These are phyloP conservation scores for Apiotrichum veenhuisii DNA, from an alignment of 1,284 basidiomycete genomes.

Conservation along the genomic window DNA sequence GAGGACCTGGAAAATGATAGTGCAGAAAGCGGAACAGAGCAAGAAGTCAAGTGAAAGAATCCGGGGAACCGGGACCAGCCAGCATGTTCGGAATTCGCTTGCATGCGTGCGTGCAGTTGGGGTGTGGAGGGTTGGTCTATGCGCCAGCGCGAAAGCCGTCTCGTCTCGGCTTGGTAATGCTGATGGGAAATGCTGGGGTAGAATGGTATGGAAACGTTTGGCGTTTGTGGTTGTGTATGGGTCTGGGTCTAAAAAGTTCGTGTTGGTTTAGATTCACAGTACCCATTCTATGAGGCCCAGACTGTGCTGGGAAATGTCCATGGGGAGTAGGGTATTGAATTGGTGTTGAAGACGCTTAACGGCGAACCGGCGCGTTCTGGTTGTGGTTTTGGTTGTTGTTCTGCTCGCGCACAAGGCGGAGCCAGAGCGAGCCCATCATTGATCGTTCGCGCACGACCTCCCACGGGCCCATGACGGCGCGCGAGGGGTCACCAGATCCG, in stretches of 20 bases:
- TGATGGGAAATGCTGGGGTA: not conserved
- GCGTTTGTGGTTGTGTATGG: not conserved
- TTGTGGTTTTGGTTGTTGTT: not conserved
- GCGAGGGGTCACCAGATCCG: conserved; percentile 23
- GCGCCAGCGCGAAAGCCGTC: not conserved
- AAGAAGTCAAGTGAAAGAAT: too few relatives aligned
- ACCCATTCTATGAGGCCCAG: not conserved
- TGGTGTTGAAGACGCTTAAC: too few relatives aligned
- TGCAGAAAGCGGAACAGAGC: too few relatives aligned
- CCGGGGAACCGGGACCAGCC: too few relatives aligned
- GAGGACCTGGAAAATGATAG: too few relatives aligned
- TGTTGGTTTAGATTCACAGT: not conserved
- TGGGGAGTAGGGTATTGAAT: too few relatives aligned
- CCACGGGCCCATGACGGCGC: conserved; percentile 38
- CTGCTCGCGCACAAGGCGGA: conserved; percentile 34
- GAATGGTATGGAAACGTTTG: too few relatives aligned
- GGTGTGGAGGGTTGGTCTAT: not conserved
- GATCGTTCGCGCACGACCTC: conserved; percentile 47
- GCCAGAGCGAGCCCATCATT: conserved; percentile 47
- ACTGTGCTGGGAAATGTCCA: not conserved
- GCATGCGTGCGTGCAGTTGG: not conserved
- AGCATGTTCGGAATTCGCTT: not conserved
- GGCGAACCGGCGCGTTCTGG: too few relatives aligned
- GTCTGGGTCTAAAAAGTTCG: not conserved
- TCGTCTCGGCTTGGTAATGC: not conserved